A percentile compares a stretch with the other conserved stretches of the same genome.
Evolutionary conservation across 805 yeast genomes (phyloP).

Genomic region (Kazachstania viticola): DNA sequence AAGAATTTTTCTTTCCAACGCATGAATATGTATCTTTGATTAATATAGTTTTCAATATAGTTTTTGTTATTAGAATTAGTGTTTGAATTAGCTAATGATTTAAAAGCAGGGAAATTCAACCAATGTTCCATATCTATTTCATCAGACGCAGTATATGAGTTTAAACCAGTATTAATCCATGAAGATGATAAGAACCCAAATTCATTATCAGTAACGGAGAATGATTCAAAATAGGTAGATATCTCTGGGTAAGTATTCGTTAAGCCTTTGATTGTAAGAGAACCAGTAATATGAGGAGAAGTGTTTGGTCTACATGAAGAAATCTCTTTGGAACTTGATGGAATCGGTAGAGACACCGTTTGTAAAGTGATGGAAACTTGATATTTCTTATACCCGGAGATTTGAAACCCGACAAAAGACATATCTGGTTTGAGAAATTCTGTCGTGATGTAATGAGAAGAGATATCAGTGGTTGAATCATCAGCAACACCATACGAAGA

Average conservation of each 20-base stretch:
- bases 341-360: conserved; percentile 38
- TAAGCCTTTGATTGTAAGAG: conserved; percentile 54
- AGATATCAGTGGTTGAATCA: background rate
- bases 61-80: conserved; percentile 4
- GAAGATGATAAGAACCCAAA: conserved; percentile 22
- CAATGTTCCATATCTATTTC: conserved; percentile 56
- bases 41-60: conserved; percentile 19
- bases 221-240: conserved; percentile 57
- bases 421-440: conserved; percentile 20
- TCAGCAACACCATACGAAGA: conserved; percentile 2
- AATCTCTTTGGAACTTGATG: background rate
- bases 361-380: conserved; percentile 47
- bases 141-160: conserved; percentile 49
- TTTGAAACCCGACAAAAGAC: conserved; percentile 26
- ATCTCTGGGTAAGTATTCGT: conserved; percentile 59
- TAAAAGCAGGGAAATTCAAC: conserved; percentile 44
- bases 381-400: conserved; percentile 27
- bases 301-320: background rate
- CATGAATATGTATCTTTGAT: conserved; percentile 59
- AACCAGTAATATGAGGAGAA: conserved; percentile 40
- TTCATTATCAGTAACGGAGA: conserved; percentile 15
- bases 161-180: conserved; percentile 16
- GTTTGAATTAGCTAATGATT: conserved; percentile 9
- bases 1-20: conserved; percentile 90
- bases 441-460: conserved; percentile 3